Base-by-base conservation (phyloP, 1,284 basidiomycete genomes). In the Heliocybe sulcata region DNA sequence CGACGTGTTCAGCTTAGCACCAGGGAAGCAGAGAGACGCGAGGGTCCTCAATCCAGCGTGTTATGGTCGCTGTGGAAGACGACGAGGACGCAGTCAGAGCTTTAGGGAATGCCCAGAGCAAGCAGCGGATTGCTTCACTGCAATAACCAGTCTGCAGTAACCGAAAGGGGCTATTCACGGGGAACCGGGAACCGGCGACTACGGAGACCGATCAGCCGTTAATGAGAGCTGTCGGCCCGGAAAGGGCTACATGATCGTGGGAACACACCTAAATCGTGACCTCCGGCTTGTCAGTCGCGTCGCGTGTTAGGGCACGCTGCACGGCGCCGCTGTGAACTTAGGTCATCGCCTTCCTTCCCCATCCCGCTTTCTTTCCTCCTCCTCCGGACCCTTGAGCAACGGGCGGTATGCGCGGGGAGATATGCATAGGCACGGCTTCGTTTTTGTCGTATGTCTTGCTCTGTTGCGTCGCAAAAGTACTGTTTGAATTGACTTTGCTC, bases 351-450 rank as follows among this genome's bases (percentile, higher is more conserved):
- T 42, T 42, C 38, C 38, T 16, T 6, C 47, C 23, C 56, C 60
- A 55, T 54, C 35, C 55, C 22, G 10, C 25, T 59, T 31, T 23
- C 29, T 49, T 51, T 35, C 59, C 52, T 55, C 58, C 66, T 63
- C 59, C 65, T 64, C 66, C 53, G 52, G 49, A 51, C 54, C 48
- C 51, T 35, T 51, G 38, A 55, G 56, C 48, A 55, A 55, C 49
- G 53, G n/a, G 53, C 52, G 59, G 52, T 65, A 81, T 87, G 80
- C 83, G 78, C 57, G 87, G 87, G 33, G 87, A 89, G 77, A 60
- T 86, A 59, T 90, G 84, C 67, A 77, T 90, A 42, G 81, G 83
- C 56, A 69, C 79, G 58, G 85, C 81, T 55, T 80, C 86, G 51
- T 61, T 89, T 56, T 72, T 90, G 54, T 83, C 87, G 87, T 87